Conservation (phyloP, 208 protist genomes). For the Trypanosoma congolense region DNA sequence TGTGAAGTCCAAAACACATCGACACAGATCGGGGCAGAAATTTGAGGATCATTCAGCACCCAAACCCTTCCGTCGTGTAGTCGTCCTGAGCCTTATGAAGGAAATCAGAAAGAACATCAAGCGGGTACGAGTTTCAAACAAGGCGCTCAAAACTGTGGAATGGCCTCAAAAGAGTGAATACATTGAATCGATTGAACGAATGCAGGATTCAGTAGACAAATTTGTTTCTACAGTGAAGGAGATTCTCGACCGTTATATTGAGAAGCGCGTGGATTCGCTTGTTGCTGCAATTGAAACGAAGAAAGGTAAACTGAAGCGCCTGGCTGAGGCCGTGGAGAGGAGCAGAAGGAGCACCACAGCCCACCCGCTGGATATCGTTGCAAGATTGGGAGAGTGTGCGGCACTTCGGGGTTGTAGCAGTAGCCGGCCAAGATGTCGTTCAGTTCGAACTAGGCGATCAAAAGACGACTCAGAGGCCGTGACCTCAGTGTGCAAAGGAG, state of each 20-base stretch:
- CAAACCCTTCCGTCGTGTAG: slow-evolving; percentile 79
- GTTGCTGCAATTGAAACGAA: slow-evolving; percentile 66
- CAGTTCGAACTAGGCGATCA: slow-evolving; percentile 51
- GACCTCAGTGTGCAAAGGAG: slow-evolving; percentile 37
- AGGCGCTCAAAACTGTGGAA: slow-evolving; percentile 56
- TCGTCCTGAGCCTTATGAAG: slow-evolving; percentile 55
- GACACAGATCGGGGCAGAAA: slow-evolving; percentile 66
- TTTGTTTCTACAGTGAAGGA: slow-evolving; percentile 45
- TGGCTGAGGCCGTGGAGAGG: slow-evolving; percentile 64
- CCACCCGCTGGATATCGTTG: neutral
- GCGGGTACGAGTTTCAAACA: slow-evolving; percentile 64
- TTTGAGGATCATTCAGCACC: slow-evolving; percentile 83
- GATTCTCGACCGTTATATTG: slow-evolving; percentile 68
- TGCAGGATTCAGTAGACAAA: slow-evolving; percentile 40
- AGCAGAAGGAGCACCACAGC: slow-evolving; percentile 38
- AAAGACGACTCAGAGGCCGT: slow-evolving; percentile 45
- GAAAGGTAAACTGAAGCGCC: slow-evolving; percentile 62
- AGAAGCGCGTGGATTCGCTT: slow-evolving; percentile 59
- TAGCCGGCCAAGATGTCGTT: slow-evolving; percentile 17
- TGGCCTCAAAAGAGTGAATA: slow-evolving; percentile 76
- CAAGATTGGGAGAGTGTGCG: neutral
- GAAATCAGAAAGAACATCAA: slow-evolving; percentile 48
- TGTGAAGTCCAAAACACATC: slow-evolving; percentile 78
- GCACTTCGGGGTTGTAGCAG: neutral
- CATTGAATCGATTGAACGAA: slow-evolving; percentile 44